phyloP scores from a whole-genome alignment of 2,329 filamentous ascomycete genomes.

The Thelonectria blattea region DNA sequence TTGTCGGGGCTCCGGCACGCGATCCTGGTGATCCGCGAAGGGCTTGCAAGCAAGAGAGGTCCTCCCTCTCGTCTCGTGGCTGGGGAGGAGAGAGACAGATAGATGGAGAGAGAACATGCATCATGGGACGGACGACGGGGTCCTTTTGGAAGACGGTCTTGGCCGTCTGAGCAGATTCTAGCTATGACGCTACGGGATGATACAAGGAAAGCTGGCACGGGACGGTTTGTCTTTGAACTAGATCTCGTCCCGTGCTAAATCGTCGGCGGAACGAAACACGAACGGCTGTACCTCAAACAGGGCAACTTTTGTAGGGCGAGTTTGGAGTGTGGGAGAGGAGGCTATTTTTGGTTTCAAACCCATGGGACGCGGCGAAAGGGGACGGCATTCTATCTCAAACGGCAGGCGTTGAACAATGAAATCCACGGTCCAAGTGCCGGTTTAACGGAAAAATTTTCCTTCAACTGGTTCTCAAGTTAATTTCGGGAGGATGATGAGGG shows the following conservation, averaged over 20 bases:
- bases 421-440: constrained; percentile 9
- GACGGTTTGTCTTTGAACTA: neutral
- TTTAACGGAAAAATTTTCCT: constrained; percentile 13
- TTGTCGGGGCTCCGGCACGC: neutral
- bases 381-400: constrained; percentile 18
- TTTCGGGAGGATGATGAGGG: constrained; percentile 2
- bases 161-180: neutral
- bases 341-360: constrained; percentile 19
- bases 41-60: neutral
- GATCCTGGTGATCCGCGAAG: neutral
- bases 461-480: constrained; percentile 1
- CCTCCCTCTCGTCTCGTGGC: too few species aligned
- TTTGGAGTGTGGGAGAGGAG: neutral
- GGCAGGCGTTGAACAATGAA: neutral
- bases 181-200: neutral
- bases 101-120: neutral
- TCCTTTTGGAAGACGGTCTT: neutral
- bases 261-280: constrained; percentile 9
- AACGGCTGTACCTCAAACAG: constrained; percentile 16
- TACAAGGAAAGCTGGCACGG: constrained; percentile 4
- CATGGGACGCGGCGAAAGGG: neutral
- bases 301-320: neutral
- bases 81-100: neutral
- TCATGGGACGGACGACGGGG: neutral
- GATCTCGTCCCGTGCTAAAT: neutral